phyloP scores from a whole-genome alignment of 2,329 filamentous ascomycete genomes.

The Anisogramma anomala region DNA sequence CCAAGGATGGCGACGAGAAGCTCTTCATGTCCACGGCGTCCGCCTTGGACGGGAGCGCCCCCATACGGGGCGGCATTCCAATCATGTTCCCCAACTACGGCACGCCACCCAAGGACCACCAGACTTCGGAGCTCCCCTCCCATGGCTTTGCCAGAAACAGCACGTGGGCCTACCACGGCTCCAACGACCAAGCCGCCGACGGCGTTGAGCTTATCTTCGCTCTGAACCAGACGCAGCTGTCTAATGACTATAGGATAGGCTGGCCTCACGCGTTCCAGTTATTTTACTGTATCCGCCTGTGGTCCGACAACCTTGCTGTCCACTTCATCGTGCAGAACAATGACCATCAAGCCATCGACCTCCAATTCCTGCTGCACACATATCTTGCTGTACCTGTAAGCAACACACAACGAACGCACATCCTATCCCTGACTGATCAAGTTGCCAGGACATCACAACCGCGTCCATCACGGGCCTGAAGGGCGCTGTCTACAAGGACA shows the following conservation, averaged over 20 bases:
- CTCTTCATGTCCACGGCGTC: conserved; percentile 6
- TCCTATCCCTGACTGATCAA: neutral
- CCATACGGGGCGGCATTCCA: conserved; percentile 6
- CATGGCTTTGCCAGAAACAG: conserved; percentile 8
- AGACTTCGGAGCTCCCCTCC: conserved; percentile 2
- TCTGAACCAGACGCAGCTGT: neutral
- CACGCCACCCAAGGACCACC: conserved; percentile 1
- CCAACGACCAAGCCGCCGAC: neutral
- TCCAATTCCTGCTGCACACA: conserved; percentile 7
- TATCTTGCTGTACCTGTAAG: conserved; percentile 7
- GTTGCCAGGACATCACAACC: conserved; percentile 3
- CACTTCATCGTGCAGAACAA: conserved; percentile 5
- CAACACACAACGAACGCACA: neutral
- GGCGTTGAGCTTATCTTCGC: neutral
- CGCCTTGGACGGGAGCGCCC: conserved; percentile 4
- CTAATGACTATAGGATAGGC: neutral
- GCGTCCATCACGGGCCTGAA: conserved; percentile 3
- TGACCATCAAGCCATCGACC: neutral
- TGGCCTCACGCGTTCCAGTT: conserved; percentile 3
- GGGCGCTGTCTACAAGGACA: conserved; percentile 6
- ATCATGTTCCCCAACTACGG: conserved; percentile 6
- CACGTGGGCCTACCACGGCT: conserved; percentile 2
- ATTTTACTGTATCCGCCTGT: conserved; percentile 1
- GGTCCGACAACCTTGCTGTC: conserved; percentile 5
- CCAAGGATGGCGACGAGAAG: conserved; percentile 7